These are phyloP conservation scores for Claviceps sp. DNA, from an alignment of 2,329 filamentous ascomycete species.

Conservation along the genomic window DNA sequence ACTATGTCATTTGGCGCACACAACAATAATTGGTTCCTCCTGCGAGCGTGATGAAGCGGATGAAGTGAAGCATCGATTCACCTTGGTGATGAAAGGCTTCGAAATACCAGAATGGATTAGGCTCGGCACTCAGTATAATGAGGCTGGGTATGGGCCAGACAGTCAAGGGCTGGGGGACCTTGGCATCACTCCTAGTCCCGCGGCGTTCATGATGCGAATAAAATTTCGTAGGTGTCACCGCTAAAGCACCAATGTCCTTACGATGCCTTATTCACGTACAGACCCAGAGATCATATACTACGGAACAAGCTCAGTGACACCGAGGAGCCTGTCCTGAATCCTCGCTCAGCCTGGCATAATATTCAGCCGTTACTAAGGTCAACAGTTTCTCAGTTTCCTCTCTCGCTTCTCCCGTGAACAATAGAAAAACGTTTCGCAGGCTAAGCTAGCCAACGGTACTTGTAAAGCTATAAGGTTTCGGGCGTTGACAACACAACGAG, in stretches of 20 bases:
- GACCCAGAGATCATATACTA: background rate
- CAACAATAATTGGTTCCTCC: constrained; percentile 50
- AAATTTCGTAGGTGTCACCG: too few species aligned
- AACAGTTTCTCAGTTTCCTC: background rate
- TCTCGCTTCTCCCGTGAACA: background rate
- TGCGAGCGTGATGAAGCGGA: constrained; percentile 3
- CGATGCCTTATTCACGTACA: too few species aligned
- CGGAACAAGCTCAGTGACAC: background rate
- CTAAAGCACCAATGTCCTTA: too few species aligned
- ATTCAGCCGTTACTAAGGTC: background rate
- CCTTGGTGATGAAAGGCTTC: too few species aligned
- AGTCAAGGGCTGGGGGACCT: too few species aligned
- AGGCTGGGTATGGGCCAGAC: background rate
- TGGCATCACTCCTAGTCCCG: too few species aligned
- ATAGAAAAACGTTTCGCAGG: background rate
- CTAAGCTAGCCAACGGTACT: background rate
- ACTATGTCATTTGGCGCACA: constrained; percentile 36
- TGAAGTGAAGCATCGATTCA: constrained; percentile 7
- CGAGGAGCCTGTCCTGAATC: background rate
- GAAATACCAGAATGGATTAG: background rate
- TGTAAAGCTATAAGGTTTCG: too few species aligned
- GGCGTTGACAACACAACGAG: too few species aligned
- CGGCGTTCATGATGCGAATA: too few species aligned
- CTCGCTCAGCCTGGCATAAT: background rate
- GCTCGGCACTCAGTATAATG: background rate